Evolutionary conservation across 768 basidiomycete genomes (phyloP).

Genomic region (Hericium alpestre): DNA sequence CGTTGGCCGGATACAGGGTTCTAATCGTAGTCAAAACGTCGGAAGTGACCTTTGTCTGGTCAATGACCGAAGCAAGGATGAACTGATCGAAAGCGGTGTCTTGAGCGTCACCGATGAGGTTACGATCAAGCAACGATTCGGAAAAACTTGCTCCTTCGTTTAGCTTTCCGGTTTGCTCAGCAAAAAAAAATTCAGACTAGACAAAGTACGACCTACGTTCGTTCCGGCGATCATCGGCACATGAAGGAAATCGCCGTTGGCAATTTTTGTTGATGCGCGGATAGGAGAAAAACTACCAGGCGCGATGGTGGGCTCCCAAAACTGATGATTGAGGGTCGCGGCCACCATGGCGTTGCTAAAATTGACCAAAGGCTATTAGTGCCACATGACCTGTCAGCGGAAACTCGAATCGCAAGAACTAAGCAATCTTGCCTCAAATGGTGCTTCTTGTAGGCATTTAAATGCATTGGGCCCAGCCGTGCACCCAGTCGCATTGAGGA

Average conservation of each 20-base stretch:
- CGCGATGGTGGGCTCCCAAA: slow-evolving; percentile 47
- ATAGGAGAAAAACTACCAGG: slow-evolving; percentile 35
- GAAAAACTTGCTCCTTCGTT: slow-evolving; percentile 46
- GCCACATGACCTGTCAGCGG: background rate
- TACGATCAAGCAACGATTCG: slow-evolving; percentile 26
- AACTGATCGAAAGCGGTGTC: slow-evolving; percentile 35
- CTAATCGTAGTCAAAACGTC: slow-evolving; percentile 31
- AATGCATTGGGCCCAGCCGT: slow-evolving; percentile 27
- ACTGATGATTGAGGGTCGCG: slow-evolving; percentile 35
- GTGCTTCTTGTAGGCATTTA: slow-evolving; percentile 34
- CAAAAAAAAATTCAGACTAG: too few relatives aligned
- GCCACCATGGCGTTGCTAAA: slow-evolving; percentile 37
- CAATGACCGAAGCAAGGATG: slow-evolving; percentile 39
- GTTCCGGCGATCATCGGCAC: slow-evolving; percentile 42
- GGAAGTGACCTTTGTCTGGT: slow-evolving; percentile 36
- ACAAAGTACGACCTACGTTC: slow-evolving; percentile 29
- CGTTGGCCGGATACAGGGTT: slow-evolving; percentile 36
- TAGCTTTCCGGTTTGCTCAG: slow-evolving; percentile 20
- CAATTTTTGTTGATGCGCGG: slow-evolving; percentile 33
- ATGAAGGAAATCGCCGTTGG: slow-evolving; percentile 36
- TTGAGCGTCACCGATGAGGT: slow-evolving; percentile 30
- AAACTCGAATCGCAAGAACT: background rate
- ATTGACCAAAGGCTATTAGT: slow-evolving; percentile 32
- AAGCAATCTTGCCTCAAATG: slow-evolving; percentile 27
- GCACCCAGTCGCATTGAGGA: slow-evolving; percentile 38